Evolutionary conservation across 768 basidiomycete species (phyloP), one percentile per base, ranked within the genome.

Genomic region (Collybia sp.): DNA sequence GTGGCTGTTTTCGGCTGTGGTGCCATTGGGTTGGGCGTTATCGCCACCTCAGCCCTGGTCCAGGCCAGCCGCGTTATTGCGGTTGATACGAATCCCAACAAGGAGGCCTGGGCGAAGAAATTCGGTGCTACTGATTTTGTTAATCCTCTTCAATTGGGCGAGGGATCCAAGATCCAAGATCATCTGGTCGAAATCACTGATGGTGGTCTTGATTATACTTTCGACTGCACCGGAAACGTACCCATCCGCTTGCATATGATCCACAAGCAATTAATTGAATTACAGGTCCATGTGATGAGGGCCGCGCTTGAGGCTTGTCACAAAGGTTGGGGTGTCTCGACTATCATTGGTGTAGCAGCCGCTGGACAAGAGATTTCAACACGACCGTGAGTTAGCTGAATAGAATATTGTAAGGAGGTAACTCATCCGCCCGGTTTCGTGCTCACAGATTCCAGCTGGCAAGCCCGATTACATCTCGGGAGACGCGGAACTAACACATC

Each of bases 321-420:
- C 68, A 98, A 98, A 63, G 96, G 96, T 12, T 99, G 96, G 96
- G 96, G 96, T 55, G 85, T 97, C 36, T 91, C 85, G 47, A 97
- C 91, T 46, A 63, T 99, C 53, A 97, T 99, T 49, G 95, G 95
- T 49, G 96, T 99, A 35, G 96, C 96, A 3, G 93, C 93, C 17
- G 93, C 96, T 15, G 96, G 96, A 6, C 85, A 96, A 58, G 96
- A 98, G 66, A 93, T 94, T 51, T 78, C 86, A 10, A 94, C 93
- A 33, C 73, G 93, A 51, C 93, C 93, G 77, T 88, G 58, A 64
- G 86, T 69, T 38, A 44, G 40, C 41, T 44, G 20, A 16, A 32
- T 48, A 13, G 9, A 32, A 13, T 12, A n/a, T 32, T 32, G 59
- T 12, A 35, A 30, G 12, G 12, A 18, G 8, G 49, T 17, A 25